Percentiles rank a stretch among this genome's conserved stretches.
These are phyloP conservation scores for Xylaria longipes DNA, from an alignment of 495 filamentous ascomycete species.

Conservation along the genomic window DNA sequence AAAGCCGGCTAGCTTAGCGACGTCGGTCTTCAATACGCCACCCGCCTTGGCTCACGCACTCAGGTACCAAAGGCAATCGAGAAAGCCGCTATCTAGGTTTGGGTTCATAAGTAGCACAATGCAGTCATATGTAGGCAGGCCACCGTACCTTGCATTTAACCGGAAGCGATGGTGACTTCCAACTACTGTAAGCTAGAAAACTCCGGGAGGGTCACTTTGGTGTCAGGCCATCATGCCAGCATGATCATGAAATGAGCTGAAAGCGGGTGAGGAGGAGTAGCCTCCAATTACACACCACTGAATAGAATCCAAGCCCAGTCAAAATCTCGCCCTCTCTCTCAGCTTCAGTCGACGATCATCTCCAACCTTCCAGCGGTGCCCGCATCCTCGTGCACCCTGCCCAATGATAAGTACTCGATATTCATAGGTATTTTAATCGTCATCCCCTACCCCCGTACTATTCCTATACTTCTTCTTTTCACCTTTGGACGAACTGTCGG, in stretches of 20 bases:
- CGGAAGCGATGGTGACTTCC: background rate
- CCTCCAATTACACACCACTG: background rate
- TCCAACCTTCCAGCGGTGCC: background rate
- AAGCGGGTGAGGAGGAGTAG: background rate
- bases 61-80: background rate
- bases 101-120: too few relatives aligned
- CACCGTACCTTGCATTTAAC: conserved; percentile 7
- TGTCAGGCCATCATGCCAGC: background rate
- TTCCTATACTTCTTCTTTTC: too few relatives aligned
- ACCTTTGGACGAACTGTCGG: too few relatives aligned
- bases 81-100: background rate
- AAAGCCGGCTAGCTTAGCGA: conserved; percentile 5
- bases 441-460: too few relatives aligned
- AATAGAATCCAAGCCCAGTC: background rate
- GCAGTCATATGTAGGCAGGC: too few relatives aligned
- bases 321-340: background rate
- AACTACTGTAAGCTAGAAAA: background rate
- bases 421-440: too few relatives aligned
- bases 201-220: background rate
- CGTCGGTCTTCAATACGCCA: background rate
- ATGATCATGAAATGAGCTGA: background rate
- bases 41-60: background rate
- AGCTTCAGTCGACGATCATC: background rate
- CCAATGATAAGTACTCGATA: background rate
- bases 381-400: background rate